These are phyloP conservation scores for Leucogyrophana mollusca DNA, from an alignment of 768 basidiomycete genomes.

Conservation along the genomic window DNA sequence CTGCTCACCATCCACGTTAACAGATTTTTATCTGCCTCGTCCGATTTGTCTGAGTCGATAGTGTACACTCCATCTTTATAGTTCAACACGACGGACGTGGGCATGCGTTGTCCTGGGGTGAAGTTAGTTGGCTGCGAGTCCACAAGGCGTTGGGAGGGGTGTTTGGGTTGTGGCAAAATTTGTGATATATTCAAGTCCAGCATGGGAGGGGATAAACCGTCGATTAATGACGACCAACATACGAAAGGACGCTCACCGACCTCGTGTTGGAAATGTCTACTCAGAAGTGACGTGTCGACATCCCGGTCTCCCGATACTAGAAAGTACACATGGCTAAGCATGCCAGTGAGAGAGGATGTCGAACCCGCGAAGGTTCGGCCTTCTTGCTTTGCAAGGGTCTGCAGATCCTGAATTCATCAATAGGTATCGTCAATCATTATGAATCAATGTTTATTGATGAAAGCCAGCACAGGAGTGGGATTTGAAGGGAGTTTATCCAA, in stretches of 20 bases:
- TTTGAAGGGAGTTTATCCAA: neutral
- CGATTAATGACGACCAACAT: neutral
- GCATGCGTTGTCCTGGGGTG: slow-evolving; percentile 77
- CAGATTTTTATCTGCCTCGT: slow-evolving; percentile 59
- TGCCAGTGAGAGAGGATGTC: slow-evolving; percentile 84
- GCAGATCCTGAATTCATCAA: slow-evolving; percentile 54
- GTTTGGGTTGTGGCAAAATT: neutral
- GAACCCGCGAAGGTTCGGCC: slow-evolving; percentile 74
- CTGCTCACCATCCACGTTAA: slow-evolving; percentile 67
- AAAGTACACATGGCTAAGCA: slow-evolving; percentile 87
- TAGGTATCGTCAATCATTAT: neutral
- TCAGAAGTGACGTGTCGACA: slow-evolving; percentile 62
- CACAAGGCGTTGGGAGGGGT: neutral
- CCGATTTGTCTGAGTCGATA: slow-evolving; percentile 54
- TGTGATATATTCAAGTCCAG: slow-evolving; percentile 3
- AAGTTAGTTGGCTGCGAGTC: slow-evolving; percentile 54
- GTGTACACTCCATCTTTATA: slow-evolving; percentile 66
- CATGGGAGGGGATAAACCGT: neutral
- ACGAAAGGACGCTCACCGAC: slow-evolving; percentile 37
- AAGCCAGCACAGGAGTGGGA: neutral
- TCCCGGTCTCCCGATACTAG: slow-evolving; percentile 71
- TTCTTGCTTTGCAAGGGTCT: slow-evolving; percentile 55
- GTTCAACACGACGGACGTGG: slow-evolving; percentile 66
- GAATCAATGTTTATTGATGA: too few species aligned
- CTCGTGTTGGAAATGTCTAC: slow-evolving; percentile 54